These are phyloP conservation scores for Cokeromyces recurvatus DNA, from an alignment of 371 early-diverging fungal species.

Conservation along the genomic window DNA sequence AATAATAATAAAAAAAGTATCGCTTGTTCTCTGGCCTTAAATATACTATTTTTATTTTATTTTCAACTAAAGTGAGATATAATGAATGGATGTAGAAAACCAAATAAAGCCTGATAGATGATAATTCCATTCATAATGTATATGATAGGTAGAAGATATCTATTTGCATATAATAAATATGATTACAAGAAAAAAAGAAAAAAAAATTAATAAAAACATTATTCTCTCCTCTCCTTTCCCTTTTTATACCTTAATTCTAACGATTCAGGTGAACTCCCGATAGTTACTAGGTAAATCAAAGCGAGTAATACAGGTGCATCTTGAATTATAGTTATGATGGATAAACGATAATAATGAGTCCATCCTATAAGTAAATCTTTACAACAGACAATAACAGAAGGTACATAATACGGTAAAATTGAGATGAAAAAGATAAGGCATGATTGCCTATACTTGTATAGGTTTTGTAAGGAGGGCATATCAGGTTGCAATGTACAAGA, in stretches of 20 bases:
- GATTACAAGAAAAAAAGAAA: too few species aligned
- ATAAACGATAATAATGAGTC: too few species aligned
- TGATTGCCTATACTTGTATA: conserved; percentile 41
- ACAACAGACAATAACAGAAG: conserved; percentile 42
- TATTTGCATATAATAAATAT: too few species aligned
- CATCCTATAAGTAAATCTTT: conserved; percentile 47
- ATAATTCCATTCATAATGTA: conserved; percentile 4
- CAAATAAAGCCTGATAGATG: conserved; percentile 13
- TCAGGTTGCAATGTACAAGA: too few species aligned
- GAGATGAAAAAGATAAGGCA: conserved; percentile 45
- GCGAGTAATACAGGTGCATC: too few species aligned
- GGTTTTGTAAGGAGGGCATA: conserved; percentile 15
- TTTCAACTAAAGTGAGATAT: background rate
- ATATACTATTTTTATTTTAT: background rate
- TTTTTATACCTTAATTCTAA: too few species aligned
- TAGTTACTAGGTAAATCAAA: too few species aligned
- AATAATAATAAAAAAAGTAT: conserved; percentile 3
- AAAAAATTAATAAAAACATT: too few species aligned
- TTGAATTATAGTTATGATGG: too few species aligned
- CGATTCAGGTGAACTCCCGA: too few species aligned
- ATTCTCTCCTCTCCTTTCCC: too few species aligned
- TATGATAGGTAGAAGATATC: too few species aligned
- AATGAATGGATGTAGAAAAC: conserved; percentile 13
- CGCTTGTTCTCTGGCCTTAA: conserved; percentile 4
- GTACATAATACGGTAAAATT: conserved; percentile 42